Base-by-base conservation (phyloP, 108 stramenopile species). In the Cylindrotheca closterium region DNA sequence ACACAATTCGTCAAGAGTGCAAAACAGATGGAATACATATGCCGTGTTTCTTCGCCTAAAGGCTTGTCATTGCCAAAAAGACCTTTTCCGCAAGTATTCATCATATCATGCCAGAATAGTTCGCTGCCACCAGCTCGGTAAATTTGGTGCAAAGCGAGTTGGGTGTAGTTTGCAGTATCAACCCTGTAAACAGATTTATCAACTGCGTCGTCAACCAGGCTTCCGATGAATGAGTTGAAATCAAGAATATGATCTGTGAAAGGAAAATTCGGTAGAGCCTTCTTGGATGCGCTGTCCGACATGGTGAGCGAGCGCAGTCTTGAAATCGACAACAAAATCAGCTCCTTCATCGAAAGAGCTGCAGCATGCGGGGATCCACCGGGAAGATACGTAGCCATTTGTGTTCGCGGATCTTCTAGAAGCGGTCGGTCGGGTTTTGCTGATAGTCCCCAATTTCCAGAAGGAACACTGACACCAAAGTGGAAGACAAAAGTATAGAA, bases 51-150 rank as follows among this genome's bases (percentile, higher is more conserved):
- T 26, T 68, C 62, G 12, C 51, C 31, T 23, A 82, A 60, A 15
- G 48, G 50, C 12, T 63, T 31, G 47, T 80, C 71, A 31, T 68
- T 68, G 26, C 82, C 86, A 59, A 93, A 93, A 42, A 93, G 60
- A 29, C 82, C 84, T 29, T 17, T 29, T 2, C 89, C 92, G 62
- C 89, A 91, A 5, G 75, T 69, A 66, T 80, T 79, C 47, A 87
- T 89, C 92, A 93, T 91, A 62, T 93, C 92, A 62, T 91, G 79
- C 92, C 92, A 93, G 65, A 93, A 93, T 2, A 93, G 67, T 62
- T 93, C 92, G 49, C 86, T 89, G 7, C 92, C 92, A 3, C 92
- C 92, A 22, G 87, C 85, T 65, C 92, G 79, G 51, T 85, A 71
- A 29, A 93, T 82, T 56, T 93, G 89, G 62, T 89, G 88, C 55